These are phyloP conservation scores for Lophiotrema nucula DNA, from an alignment of 495 filamentous ascomycete species.

Conservation along the genomic window DNA sequence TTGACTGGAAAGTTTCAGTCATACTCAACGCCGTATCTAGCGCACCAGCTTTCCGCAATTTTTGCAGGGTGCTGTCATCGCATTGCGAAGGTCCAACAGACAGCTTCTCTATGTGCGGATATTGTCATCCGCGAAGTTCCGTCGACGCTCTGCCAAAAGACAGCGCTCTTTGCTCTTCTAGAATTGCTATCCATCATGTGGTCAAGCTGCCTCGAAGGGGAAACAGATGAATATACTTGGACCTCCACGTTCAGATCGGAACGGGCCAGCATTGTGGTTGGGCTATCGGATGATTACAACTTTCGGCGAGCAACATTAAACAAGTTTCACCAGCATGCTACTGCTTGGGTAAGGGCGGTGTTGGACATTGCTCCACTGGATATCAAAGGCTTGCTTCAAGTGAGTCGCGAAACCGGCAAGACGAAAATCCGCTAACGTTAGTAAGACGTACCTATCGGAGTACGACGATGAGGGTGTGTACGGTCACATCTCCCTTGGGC, in stretches of 20 bases:
- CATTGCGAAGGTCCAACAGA: slow-evolving; percentile 81
- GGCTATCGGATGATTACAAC: slow-evolving; percentile 84
- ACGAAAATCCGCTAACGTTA: slow-evolving; percentile 46
- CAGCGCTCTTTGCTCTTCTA: slow-evolving; percentile 85
- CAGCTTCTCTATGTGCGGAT: slow-evolving; percentile 77
- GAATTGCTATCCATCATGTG: slow-evolving; percentile 92
- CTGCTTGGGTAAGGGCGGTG: slow-evolving; percentile 71
- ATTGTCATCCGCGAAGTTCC: slow-evolving; percentile 80
- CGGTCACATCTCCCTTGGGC: slow-evolving; percentile 86
- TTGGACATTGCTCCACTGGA: slow-evolving; percentile 89
- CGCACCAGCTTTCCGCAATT: slow-evolving; percentile 78
- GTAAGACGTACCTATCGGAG: slow-evolving; percentile 86
- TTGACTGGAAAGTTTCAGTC: slow-evolving; percentile 65
- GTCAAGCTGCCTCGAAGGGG: slow-evolving; percentile 87
- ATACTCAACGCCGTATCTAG: slow-evolving; percentile 82
- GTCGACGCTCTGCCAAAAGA: slow-evolving; percentile 83
- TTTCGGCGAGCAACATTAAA: slow-evolving; percentile 76
- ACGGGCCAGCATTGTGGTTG: slow-evolving; percentile 72
- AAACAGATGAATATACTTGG: slow-evolving; percentile 90
- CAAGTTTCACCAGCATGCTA: slow-evolving; percentile 73
- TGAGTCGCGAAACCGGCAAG: no score
- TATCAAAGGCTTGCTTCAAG: slow-evolving; percentile 79
- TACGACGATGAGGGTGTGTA: slow-evolving; percentile 84
- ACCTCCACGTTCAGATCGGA: slow-evolving; percentile 73
- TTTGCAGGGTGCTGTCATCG: slow-evolving; percentile 89